Evolutionary conservation across 2,329 filamentous ascomycete species (phyloP).

Genomic region (Colletotrichum tabaci): DNA sequence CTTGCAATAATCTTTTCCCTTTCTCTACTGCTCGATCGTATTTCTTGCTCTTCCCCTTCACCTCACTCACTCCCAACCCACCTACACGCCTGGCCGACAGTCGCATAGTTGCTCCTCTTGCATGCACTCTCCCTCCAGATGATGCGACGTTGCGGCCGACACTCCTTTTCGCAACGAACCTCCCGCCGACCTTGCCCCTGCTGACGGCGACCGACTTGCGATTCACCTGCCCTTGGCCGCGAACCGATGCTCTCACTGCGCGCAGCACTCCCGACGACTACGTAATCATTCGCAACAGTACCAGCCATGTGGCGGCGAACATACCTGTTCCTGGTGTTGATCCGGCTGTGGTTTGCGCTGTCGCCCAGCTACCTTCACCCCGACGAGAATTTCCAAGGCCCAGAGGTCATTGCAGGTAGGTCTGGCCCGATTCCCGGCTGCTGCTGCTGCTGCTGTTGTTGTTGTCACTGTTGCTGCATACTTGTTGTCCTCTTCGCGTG

Average conservation of each 20-base stretch:
- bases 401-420: conserved; percentile 95
- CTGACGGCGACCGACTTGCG: conserved; percentile 12
- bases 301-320: conserved; percentile 88
- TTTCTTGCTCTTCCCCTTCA: conserved; percentile 5
- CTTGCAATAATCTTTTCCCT: conserved; percentile 9
- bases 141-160: conserved; percentile 40
- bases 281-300: conserved; percentile 13
- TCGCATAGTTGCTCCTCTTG: conserved; percentile 28
- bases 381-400: conserved; percentile 99
- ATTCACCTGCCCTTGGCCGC: conserved; percentile 9
- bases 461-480: background rate
- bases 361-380: conserved; percentile 97
- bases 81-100: background rate
- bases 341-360: conserved; percentile 94
- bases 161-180: conserved; percentile 19
- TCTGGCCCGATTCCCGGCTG: conserved; percentile 42
- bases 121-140: conserved; percentile 35
- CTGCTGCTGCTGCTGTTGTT: background rate
- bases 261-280: conserved; percentile 38
- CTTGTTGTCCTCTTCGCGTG: conserved; percentile 2
- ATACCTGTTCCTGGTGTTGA: conserved; percentile 86
- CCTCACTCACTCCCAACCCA: background rate
- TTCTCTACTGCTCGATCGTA: conserved; percentile 18
- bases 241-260: conserved; percentile 46
- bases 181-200: conserved; percentile 18